These are phyloP conservation scores for Aspergillus taichungensis DNA, from an alignment of 495 filamentous ascomycete species.

Conservation along the genomic window DNA sequence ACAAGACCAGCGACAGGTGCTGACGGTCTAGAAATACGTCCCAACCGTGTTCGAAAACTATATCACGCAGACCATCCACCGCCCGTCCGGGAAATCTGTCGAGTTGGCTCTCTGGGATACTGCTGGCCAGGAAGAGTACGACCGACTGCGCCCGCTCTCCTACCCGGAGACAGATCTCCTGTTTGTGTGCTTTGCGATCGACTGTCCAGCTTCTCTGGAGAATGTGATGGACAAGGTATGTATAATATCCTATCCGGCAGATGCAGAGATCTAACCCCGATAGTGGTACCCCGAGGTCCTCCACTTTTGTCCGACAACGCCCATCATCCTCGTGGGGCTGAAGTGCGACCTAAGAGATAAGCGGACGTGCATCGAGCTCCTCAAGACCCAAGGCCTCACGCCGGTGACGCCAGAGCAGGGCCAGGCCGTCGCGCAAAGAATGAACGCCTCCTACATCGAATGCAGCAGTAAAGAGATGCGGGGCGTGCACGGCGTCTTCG, in stretches of 20 bases:
- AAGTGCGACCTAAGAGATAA: conserved; percentile 95
- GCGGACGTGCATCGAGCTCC: conserved; percentile 91
- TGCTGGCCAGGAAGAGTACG: conserved; percentile 97
- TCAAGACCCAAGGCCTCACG: conserved; percentile 94
- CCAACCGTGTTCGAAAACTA: conserved; percentile 99
- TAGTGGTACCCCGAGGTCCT: conserved; percentile 99
- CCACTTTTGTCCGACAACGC: conserved; percentile 96
- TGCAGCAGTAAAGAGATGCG: conserved; percentile 96
- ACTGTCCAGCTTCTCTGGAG: conserved; percentile 95
- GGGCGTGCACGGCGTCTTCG: conserved; percentile 93
- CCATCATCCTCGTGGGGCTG: conserved; percentile 87
- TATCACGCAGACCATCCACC: conserved; percentile 90
- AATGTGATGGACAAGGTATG: conserved; percentile 97
- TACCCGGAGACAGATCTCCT: conserved; percentile 97
- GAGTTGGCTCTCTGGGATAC: conserved; percentile 98
- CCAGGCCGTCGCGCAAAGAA: conserved; percentile 72
- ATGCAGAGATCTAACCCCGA: background rate
- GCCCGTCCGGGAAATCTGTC: conserved; percentile 78
- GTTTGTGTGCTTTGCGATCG: conserved; percentile 98
- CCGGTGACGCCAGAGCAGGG: conserved; percentile 91
- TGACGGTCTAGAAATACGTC: conserved; percentile 79
- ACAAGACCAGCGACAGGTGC: background rate
- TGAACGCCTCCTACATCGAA: conserved; percentile 93
- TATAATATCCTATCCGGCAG: too few relatives aligned
- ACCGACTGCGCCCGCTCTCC: conserved; percentile 86